phyloP scores from a whole-genome alignment of 805 yeast species.

The Candida sonorensis region DNA sequence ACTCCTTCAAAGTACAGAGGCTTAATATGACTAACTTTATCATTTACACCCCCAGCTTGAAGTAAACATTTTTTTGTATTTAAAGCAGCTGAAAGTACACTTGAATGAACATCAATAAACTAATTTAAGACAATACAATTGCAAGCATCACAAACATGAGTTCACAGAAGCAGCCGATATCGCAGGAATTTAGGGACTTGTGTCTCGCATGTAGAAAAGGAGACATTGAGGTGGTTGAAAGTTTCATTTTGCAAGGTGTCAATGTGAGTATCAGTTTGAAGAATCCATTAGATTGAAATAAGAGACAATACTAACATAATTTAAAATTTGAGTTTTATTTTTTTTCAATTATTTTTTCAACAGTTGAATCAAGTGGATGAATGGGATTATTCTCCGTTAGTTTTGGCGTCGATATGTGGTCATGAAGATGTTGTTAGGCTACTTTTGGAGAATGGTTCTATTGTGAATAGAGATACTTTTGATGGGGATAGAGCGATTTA shows the following conservation, averaged over 20 bases:
- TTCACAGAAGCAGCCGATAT: slow-evolving; percentile 1
- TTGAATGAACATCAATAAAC: too few relatives aligned
- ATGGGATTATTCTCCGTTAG: slow-evolving; percentile 72
- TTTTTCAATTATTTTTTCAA: background rate
- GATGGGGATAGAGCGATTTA: slow-evolving; percentile 74
- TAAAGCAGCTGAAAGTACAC: too few relatives aligned
- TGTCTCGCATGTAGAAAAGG: slow-evolving; percentile 66
- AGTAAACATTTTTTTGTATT: too few relatives aligned
- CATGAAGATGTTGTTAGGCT: slow-evolving; percentile 58
- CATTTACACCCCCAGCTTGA: too few relatives aligned
- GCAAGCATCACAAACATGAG: too few relatives aligned
- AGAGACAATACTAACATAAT: too few relatives aligned
- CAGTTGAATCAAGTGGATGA: slow-evolving; percentile 47
- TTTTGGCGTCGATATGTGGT: slow-evolving; percentile 70
- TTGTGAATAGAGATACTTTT: slow-evolving; percentile 74
- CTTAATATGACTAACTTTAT: too few relatives aligned
- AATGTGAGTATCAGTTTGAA: slow-evolving; percentile 33
- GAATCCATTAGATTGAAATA: too few relatives aligned
- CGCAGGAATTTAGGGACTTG: slow-evolving; percentile 36
- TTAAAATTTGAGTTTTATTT: too few relatives aligned
- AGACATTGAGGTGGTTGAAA: slow-evolving; percentile 57
- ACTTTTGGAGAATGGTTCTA: slow-evolving; percentile 60
- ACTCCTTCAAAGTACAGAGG: too few relatives aligned
- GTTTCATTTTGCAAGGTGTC: slow-evolving; percentile 46
- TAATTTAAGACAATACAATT: too few relatives aligned